A percentile compares a stretch with the other conserved stretches of the same genome.
Evolutionary conservation across 2,329 filamentous ascomycete genomes (phyloP).

Genomic region (Scopulariopsis brevicaulis): DNA sequence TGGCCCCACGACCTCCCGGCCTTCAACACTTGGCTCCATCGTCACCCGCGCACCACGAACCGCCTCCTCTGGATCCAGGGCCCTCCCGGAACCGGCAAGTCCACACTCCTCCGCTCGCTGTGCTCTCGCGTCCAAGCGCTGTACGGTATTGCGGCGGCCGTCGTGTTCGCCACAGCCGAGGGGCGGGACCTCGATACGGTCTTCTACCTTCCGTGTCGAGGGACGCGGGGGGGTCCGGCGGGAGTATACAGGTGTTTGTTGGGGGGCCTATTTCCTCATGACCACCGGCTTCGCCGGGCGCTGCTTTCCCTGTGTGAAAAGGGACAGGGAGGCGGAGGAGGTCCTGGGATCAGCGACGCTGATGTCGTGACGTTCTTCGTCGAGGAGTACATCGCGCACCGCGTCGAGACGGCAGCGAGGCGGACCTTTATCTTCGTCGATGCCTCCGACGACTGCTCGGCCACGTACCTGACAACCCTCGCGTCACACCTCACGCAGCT

Average conservation of each 20-base stretch:
- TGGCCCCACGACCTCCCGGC: constrained; percentile 19
- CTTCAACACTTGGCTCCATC: constrained; percentile 18
- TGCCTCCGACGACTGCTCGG: constrained; percentile 13
- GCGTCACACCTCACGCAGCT: constrained; percentile 15
- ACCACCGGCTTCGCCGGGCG: constrained; percentile 15
- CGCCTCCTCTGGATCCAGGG: constrained; percentile 19
- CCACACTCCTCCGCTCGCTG: constrained; percentile 16
- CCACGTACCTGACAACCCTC: constrained; percentile 14
- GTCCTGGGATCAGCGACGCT: constrained; percentile 13
- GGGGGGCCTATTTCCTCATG: constrained; percentile 16
- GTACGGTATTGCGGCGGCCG: constrained; percentile 13
- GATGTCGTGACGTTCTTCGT: constrained; percentile 18
- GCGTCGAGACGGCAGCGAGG: constrained; percentile 13
- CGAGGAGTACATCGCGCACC: constrained; percentile 16
- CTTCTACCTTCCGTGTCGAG: constrained; percentile 7
- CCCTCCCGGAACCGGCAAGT: constrained; percentile 18
- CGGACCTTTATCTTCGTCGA: constrained; percentile 21
- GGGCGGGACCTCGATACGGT: constrained; percentile 11
- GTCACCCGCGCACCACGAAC: constrained; percentile 12
- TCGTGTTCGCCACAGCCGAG: constrained; percentile 14
- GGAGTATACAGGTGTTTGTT: constrained; percentile 16
- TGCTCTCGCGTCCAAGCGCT: constrained; percentile 13
- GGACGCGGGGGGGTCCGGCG: constrained; percentile 8
- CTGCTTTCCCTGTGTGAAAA: constrained; percentile 10
- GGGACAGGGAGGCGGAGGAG: not conserved